These are phyloP conservation scores for Boletales sp. DNA, from an alignment of 768 basidiomycete species.

Conservation along the genomic window DNA sequence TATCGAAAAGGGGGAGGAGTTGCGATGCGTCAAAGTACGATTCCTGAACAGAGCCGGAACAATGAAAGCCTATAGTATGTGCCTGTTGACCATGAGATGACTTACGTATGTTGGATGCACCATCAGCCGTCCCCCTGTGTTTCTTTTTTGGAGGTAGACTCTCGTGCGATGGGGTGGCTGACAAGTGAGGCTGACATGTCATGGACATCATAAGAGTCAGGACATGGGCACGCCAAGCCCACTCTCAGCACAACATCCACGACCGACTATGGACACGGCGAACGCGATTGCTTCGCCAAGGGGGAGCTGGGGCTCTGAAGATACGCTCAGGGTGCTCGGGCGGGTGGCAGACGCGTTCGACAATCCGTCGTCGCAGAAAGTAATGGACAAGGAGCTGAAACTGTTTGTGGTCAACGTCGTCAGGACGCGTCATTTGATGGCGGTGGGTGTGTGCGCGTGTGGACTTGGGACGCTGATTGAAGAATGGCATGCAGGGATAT, in stretches of 20 bases:
- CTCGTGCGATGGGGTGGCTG: no score
- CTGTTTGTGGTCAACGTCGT: conserved; percentile 21
- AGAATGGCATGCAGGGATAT: conserved; percentile 8
- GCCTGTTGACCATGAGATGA: no score
- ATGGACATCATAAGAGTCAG: background rate
- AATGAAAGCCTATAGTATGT: no score
- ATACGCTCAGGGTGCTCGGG: conserved; percentile 22
- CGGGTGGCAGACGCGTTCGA: conserved; percentile 31
- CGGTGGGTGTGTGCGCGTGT: conserved; percentile 12
- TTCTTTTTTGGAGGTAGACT: no score
- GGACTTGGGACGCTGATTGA: background rate
- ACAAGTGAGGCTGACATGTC: no score
- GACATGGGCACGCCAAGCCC: background rate
- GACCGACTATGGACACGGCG: conserved; percentile 6
- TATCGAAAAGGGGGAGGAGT: no score
- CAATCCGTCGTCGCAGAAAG: conserved; percentile 17
- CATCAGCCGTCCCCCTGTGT: no score
- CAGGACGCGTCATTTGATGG: conserved; percentile 17
- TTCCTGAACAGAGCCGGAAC: no score
- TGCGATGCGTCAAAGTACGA: no score
- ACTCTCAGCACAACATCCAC: conserved; percentile 1
- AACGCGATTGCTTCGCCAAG: background rate
- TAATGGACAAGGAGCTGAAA: conserved; percentile 15
- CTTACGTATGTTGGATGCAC: no score
- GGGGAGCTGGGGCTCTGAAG: background rate